These are phyloP conservation scores for Leccinum longicurvipes DNA, from an alignment of 768 basidiomycete genomes.

Conservation along the genomic window DNA sequence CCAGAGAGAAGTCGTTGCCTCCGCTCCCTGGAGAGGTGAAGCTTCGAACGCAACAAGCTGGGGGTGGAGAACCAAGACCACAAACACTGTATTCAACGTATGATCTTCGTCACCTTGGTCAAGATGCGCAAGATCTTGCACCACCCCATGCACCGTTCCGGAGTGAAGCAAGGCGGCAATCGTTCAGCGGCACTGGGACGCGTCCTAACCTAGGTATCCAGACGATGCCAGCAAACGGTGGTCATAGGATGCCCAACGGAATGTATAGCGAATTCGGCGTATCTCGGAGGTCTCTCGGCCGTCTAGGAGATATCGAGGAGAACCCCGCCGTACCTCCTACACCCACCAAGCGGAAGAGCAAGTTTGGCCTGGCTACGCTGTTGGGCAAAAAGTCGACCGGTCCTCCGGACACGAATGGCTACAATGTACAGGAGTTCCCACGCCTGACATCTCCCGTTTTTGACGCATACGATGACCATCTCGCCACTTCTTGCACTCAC, in stretches of 20 bases:
- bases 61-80: conserved; percentile 48
- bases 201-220: conserved; percentile 52
- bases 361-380: conserved; percentile 64
- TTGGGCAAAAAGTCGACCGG: conserved; percentile 53
- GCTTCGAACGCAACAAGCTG: conserved; percentile 34
- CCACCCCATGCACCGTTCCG: conserved; percentile 68
- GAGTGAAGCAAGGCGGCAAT: conserved; percentile 64
- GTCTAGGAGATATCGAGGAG: conserved; percentile 31
- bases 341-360: conserved; percentile 64
- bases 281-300: conserved; percentile 56
- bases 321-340: conserved; percentile 29
- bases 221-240: conserved; percentile 43
- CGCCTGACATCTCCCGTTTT: conserved; percentile 41
- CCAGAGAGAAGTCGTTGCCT: conserved; percentile 73
- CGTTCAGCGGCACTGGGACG: conserved; percentile 65
- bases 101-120: conserved; percentile 51
- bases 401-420: conserved; percentile 31
- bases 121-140: conserved; percentile 45
- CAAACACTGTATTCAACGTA: conserved; percentile 63
- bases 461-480: conserved; percentile 48
- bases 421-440: conserved; percentile 46
- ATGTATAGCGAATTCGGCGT: conserved; percentile 73
- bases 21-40: conserved; percentile 64
- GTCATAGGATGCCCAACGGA: conserved; percentile 33
- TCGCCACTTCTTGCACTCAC: conserved; percentile 44